Evolutionary conservation across 306 rosid species (phyloP).

Genomic region (Cicer cuneatum): DNA sequence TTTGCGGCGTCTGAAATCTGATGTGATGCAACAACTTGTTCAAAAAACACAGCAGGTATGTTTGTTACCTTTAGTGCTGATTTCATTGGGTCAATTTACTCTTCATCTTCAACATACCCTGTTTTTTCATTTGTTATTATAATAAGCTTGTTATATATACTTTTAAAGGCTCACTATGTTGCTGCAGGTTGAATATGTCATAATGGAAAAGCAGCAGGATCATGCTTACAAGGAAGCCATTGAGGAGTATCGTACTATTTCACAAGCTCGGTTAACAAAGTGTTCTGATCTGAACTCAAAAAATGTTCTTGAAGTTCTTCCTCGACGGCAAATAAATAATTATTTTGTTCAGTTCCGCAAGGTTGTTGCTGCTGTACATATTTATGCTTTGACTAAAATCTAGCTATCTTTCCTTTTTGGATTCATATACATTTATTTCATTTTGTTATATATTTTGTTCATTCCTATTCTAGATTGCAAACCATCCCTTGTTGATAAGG

Average conservation of each 20-base stretch:
- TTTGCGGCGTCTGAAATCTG: slow-evolving; percentile 90
- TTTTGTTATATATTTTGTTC: slow-evolving; percentile 17
- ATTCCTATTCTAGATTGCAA: slow-evolving; percentile 74
- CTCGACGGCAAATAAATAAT: slow-evolving; percentile 85
- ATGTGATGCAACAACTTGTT: slow-evolving; percentile 98
- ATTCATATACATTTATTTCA: not conserved
- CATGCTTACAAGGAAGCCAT: slow-evolving; percentile 87
- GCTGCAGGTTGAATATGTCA: slow-evolving; percentile 82
- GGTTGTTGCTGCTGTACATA: slow-evolving; percentile 55
- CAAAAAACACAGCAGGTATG: slow-evolving; percentile 83
- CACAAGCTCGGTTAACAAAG: slow-evolving; percentile 76
- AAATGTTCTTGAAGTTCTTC: slow-evolving; percentile 58
- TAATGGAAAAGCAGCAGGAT: slow-evolving; percentile 83
- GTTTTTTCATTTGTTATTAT: slow-evolving; percentile 24
- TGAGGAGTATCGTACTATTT: slow-evolving; percentile 83
- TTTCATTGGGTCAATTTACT: not conserved
- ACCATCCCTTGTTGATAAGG: slow-evolving; percentile 95
- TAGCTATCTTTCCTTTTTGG: not conserved
- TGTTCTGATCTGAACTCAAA: slow-evolving; percentile 52
- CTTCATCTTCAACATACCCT: slow-evolving; percentile 21
- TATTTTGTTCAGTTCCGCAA: slow-evolving; percentile 97
- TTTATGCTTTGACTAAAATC: slow-evolving; percentile 25
- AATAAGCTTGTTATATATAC: slow-evolving; percentile 9
- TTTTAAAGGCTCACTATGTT: slow-evolving; percentile 31
- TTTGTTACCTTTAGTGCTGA: slow-evolving; percentile 22